Conservation (phyloP, 176 grass and related monocot genomes). For the Miscanthus lutarioriparius region DNA sequence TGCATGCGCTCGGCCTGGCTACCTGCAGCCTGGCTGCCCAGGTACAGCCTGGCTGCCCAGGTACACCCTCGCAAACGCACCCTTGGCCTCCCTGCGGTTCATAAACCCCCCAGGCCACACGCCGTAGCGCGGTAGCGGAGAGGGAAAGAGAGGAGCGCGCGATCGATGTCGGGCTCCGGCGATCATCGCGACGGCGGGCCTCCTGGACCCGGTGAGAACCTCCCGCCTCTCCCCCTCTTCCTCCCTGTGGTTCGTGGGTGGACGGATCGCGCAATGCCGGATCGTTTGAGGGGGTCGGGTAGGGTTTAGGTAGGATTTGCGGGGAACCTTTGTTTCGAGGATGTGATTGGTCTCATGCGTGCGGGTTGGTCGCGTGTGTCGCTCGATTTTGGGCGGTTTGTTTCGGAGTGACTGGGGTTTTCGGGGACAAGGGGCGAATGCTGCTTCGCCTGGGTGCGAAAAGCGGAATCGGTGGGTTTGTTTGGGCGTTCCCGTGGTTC, state of each 20-base stretch:
- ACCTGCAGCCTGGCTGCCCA: too few relatives aligned
- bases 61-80: too few relatives aligned
- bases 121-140: background rate
- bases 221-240: background rate
- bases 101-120: too few relatives aligned
- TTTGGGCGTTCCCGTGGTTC: background rate
- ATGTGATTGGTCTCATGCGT: background rate
- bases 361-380: background rate
- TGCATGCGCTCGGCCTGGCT: too few relatives aligned
- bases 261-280: slow-evolving; percentile 29
- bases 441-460: background rate
- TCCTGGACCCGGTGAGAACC: slow-evolving; percentile 29
- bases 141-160: background rate
- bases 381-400: background rate
- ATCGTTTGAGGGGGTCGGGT: background rate
- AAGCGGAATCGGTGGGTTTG: background rate
- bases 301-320: background rate
- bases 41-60: too few relatives aligned
- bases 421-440: background rate
- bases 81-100: too few relatives aligned
- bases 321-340: background rate
- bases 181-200: background rate
- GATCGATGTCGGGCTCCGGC: slow-evolving; percentile 16
- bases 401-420: background rate
- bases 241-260: background rate